phyloP scores from a whole-genome alignment of 1,284 basidiomycete species.

The Xerocomus amazonicus region DNA sequence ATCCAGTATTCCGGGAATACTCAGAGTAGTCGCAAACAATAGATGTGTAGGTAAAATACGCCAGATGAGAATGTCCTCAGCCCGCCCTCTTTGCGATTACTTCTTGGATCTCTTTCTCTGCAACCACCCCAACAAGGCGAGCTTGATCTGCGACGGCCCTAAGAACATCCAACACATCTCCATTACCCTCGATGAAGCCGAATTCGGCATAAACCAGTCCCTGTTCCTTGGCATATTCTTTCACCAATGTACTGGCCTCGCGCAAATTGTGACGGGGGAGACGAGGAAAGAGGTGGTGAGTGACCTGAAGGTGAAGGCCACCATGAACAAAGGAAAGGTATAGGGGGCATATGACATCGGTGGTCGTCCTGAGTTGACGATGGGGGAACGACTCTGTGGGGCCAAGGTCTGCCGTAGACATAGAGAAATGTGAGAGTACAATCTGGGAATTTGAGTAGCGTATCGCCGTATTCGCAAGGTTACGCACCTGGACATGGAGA shows the following conservation, averaged over 20 bases:
- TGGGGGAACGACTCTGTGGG: slow-evolving; percentile 89
- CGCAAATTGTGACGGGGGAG: slow-evolving; percentile 92
- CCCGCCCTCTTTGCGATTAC: slow-evolving; percentile 45
- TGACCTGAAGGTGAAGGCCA: slow-evolving; percentile 92
- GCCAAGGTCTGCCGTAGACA: slow-evolving; percentile 90
- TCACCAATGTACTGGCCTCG: slow-evolving; percentile 76
- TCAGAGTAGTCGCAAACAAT: background rate
- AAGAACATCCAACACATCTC: slow-evolving; percentile 73
- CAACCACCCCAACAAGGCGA: slow-evolving; percentile 70
- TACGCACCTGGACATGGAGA: slow-evolving; percentile 74
- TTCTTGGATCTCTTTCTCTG: slow-evolving; percentile 58
- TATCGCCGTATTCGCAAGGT: background rate
- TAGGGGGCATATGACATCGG: slow-evolving; percentile 87
- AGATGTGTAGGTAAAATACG: background rate
- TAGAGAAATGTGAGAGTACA: slow-evolving; percentile 96
- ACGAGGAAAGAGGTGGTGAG: slow-evolving; percentile 96
- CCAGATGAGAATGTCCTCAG: slow-evolving; percentile 2
- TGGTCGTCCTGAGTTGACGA: slow-evolving; percentile 93
- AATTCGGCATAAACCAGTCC: slow-evolving; percentile 88
- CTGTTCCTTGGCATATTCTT: slow-evolving; percentile 82
- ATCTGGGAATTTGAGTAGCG: slow-evolving; percentile 55
- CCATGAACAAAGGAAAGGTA: slow-evolving; percentile 90
- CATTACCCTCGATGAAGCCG: slow-evolving; percentile 82
- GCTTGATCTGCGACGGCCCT: slow-evolving; percentile 81
- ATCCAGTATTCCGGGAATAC: slow-evolving; percentile 10